Evolutionary conservation across 768 basidiomycete genomes (phyloP).

Genomic region (Galerina sulciceps): DNA sequence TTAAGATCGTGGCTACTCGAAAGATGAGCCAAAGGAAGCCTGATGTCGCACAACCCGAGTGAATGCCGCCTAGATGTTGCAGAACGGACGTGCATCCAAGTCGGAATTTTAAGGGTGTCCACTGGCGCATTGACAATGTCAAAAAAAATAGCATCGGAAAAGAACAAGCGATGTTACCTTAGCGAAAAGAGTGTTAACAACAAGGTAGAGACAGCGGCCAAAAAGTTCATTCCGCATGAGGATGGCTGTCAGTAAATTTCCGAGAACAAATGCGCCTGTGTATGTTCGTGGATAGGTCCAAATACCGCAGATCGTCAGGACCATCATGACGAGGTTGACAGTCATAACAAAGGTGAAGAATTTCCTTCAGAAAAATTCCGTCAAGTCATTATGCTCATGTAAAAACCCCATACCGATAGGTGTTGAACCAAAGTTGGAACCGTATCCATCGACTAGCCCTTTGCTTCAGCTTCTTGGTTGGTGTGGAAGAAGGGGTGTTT

Average conservation of each 20-base stretch:
- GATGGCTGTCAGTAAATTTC: conserved; percentile 73
- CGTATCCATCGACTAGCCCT: conserved; percentile 59
- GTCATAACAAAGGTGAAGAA: conserved; percentile 68
- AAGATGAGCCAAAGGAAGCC: conserved; percentile 77
- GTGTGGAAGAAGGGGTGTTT: conserved; percentile 3
- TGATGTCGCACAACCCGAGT: conserved; percentile 80
- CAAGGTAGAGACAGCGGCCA: conserved; percentile 72
- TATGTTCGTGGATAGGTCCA: conserved; percentile 73
- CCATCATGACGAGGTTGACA: conserved; percentile 63
- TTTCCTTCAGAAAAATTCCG: conserved; percentile 48
- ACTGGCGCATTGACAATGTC: conserved; percentile 29
- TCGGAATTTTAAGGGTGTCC: conserved; percentile 57
- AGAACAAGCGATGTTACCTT: conserved; percentile 51
- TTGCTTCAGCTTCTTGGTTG: conserved; percentile 28
- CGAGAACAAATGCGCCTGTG: conserved; percentile 73
- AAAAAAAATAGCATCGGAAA: conserved; percentile 2
- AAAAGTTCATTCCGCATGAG: conserved; percentile 85
- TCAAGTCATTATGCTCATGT: neutral
- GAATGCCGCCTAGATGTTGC: conserved; percentile 83
- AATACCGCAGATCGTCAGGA: conserved; percentile 61
- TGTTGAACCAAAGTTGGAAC: conserved; percentile 79
- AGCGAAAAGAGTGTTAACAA: conserved; percentile 77
- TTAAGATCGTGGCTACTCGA: conserved; percentile 58
- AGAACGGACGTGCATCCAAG: conserved; percentile 74
- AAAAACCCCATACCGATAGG: conserved; percentile 58